These are phyloP conservation scores for Flaveria trinervia DNA, from an alignment of 129 eudicot species.

Conservation along the genomic window DNA sequence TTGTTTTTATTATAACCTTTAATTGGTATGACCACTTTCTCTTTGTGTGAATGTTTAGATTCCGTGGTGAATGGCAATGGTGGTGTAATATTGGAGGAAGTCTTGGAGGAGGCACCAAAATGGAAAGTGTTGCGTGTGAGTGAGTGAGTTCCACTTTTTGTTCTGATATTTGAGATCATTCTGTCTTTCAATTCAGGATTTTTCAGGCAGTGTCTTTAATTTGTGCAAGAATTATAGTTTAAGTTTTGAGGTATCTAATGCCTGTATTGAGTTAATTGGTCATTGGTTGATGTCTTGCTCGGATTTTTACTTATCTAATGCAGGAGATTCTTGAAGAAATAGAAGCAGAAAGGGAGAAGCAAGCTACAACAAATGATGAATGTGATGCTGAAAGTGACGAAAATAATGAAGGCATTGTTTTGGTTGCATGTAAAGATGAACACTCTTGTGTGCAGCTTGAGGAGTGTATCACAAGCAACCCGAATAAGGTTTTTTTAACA, in stretches of 20 bases:
- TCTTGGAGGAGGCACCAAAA: slow-evolving; percentile 94
- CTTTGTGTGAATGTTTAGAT: slow-evolving; percentile 36
- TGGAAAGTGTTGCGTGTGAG: slow-evolving; percentile 99
- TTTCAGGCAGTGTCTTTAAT: not conserved
- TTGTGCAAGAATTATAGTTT: slow-evolving; percentile 5
- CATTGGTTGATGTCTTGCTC: slow-evolving; percentile 3
- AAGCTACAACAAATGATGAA: slow-evolving; percentile 49
- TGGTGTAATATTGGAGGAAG: slow-evolving; percentile 62
- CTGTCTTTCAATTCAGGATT: not conserved
- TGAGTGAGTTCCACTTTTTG: slow-evolving; percentile 68
- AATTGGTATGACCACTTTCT: slow-evolving; percentile 13
- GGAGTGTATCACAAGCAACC: slow-evolving; percentile 69
- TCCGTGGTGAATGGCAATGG: slow-evolving; percentile 41
- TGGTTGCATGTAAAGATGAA: slow-evolving; percentile 95
- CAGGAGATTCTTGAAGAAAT: slow-evolving; percentile 94
- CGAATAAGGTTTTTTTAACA: slow-evolving; percentile 58
- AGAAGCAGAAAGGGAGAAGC: slow-evolving; percentile 71
- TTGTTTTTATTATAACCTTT: not conserved
- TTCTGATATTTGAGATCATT: slow-evolving; percentile 8
- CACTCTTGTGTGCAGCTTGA: slow-evolving; percentile 94
- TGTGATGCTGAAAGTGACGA: slow-evolving; percentile 33
- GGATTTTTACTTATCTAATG: slow-evolving; percentile 14
- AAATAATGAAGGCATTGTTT: slow-evolving; percentile 58
- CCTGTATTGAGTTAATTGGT: not conserved
- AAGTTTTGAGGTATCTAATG: not conserved